A percentile compares a stretch with the other conserved stretches of the same genome.
Conservation (phyloP, 2,329 filamentous ascomycete genomes). For the Fusarium camptoceras region DNA sequence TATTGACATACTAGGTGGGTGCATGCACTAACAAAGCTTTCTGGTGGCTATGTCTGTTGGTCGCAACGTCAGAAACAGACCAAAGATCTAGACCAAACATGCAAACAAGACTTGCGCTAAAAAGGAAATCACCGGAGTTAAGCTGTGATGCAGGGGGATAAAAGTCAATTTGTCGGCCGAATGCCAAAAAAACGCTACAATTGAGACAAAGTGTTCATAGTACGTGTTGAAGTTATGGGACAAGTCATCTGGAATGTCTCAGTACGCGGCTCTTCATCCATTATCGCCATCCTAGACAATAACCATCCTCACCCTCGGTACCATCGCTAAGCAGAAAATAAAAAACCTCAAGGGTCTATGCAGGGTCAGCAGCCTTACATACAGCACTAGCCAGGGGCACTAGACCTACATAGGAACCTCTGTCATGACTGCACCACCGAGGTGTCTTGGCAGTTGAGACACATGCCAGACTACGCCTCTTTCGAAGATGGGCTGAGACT, state of each 20-base stretch:
- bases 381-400: conserved; percentile 28
- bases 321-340: not conserved
- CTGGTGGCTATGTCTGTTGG: not conserved
- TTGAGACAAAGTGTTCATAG: not conserved
- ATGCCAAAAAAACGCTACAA: not conserved
- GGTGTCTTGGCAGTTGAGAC: conserved; percentile 5
- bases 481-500: conserved; percentile 15
- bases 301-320: not conserved
- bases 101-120: conserved; percentile 9
- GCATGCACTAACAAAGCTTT: not conserved
- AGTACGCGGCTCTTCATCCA: not conserved
- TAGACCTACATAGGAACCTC: not conserved
- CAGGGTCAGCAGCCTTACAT: conserved; percentile 31
- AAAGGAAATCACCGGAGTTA: conserved; percentile 35
- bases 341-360: not conserved
- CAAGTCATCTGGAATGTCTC: not conserved
- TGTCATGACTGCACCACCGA: not conserved
- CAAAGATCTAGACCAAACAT: conserved; percentile 27
- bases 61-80: not conserved
- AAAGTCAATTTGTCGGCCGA: not conserved
- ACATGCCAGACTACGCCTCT: conserved; percentile 40
- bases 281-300: not conserved
- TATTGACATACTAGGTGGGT: accelerated
- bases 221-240: not conserved
- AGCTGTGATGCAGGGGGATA: conserved; percentile 5